Base-by-base conservation (phyloP, 441 rosid species). In the Geranium incanum region DNA sequence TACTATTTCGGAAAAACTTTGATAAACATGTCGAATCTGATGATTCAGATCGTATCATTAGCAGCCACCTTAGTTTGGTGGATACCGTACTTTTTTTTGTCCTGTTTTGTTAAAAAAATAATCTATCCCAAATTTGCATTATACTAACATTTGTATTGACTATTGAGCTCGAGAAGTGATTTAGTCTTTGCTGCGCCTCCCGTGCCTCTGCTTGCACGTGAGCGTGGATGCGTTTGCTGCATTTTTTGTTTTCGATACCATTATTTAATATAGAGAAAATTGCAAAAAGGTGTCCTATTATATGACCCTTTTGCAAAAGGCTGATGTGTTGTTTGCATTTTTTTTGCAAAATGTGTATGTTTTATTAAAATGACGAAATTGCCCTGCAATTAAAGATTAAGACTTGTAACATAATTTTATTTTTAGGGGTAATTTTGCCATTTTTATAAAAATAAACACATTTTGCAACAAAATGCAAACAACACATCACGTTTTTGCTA, bases 11-110 rank as follows among this genome's bases (percentile, higher is more conserved):
- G 16, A 6, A 72, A 13, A 45, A 33, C 57, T 74, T 75, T 33
- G 65, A 38, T 45, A 38, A 70, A 28, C 74, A 77, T 71, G 76
- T 72, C 70, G 71, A 69, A 70, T 76, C 45, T 69, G 39, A 67
- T 72, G 16, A 63, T 68, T 67, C 74, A 70, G 41, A 73, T 62
- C 71, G 43, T 37, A 48, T 72, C 11, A 62, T 19, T 72, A 76
- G 63, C 21, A 74, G 72, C 74, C 72, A 72, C 66, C 72, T 68
- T 45, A 60, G 76, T 62, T 62, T 69, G 43, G 76, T 69, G 66
- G 66, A 62, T 62, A 50, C 62, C 55, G 70, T 74, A 70, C 81
- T 69, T 66, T 74, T 68, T 71, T 76, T 77, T 79, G 83, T 74
- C 80, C 68, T 70, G 55, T 70, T 67, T 60, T 72, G 67, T 72